These are phyloP conservation scores for Fusarium tuaranense DNA, from an alignment of 2,329 filamentous ascomycete genomes.

Conservation along the genomic window DNA sequence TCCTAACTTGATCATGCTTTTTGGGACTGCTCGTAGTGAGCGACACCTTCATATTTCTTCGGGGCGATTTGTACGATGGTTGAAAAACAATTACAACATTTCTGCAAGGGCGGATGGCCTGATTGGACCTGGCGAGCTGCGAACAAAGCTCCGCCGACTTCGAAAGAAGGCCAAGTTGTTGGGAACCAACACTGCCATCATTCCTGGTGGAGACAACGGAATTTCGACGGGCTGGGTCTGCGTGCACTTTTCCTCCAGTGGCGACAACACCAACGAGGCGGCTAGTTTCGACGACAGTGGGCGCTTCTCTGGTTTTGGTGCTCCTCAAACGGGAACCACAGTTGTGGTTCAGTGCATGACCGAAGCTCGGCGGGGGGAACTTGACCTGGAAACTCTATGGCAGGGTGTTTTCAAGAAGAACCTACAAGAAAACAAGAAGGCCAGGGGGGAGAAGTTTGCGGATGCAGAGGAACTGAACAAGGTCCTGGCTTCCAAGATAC, in stretches of 20 bases:
- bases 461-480: slow-evolving; percentile 45
- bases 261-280: slow-evolving; percentile 62
- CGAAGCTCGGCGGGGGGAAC: slow-evolving; percentile 62
- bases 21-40: slow-evolving; percentile 91
- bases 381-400: slow-evolving; percentile 68
- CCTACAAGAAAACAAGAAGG: slow-evolving; percentile 46
- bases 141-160: slow-evolving; percentile 84
- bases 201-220: slow-evolving; percentile 80
- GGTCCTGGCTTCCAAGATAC: slow-evolving; percentile 48
- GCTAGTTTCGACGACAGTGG: slow-evolving; percentile 61
- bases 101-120: slow-evolving; percentile 86
- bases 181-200: slow-evolving; percentile 75
- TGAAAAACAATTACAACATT: slow-evolving; percentile 79
- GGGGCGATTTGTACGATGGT: slow-evolving; percentile 88
- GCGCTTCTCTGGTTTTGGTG: slow-evolving; percentile 82
- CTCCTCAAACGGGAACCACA: slow-evolving; percentile 60
- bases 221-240: slow-evolving; percentile 97
- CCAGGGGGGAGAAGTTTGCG: slow-evolving; percentile 42
- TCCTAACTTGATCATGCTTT: slow-evolving; percentile 89
- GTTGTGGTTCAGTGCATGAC: slow-evolving; percentile 70
- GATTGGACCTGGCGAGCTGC: slow-evolving; percentile 90
- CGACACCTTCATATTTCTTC: slow-evolving; percentile 93
- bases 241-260: slow-evolving; percentile 83
- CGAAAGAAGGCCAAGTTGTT: slow-evolving; percentile 85
- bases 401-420: slow-evolving; percentile 53